phyloP scores from a whole-genome alignment of 192 early-diverging fungal species.

The Backusella tarrabulga region DNA sequence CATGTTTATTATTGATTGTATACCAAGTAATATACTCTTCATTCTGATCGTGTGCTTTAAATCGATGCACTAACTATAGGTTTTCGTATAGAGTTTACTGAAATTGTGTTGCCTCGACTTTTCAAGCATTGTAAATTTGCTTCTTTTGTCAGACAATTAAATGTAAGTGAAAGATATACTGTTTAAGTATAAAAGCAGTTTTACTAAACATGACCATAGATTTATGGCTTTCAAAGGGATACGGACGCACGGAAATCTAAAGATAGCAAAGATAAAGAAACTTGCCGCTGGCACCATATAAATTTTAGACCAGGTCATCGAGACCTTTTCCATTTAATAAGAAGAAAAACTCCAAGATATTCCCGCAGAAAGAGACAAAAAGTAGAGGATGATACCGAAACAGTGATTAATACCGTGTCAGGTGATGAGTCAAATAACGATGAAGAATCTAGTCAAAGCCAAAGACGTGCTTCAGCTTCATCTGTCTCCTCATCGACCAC shows the following conservation, averaged over 20 bases:
- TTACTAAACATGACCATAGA: slow-evolving; percentile 22
- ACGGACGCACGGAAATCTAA: slow-evolving; percentile 51
- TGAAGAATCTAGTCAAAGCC: slow-evolving; percentile 13
- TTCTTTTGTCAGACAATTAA: slow-evolving; percentile 48
- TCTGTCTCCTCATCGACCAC: slow-evolving; percentile 7
- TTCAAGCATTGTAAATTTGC: slow-evolving; percentile 54
- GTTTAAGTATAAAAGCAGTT: background rate
- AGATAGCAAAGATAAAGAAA: slow-evolving; percentile 40
- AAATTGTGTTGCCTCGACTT: slow-evolving; percentile 41
- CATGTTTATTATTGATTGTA: slow-evolving; percentile 44
- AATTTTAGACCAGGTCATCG: slow-evolving; percentile 41
- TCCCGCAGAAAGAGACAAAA: slow-evolving; percentile 31
- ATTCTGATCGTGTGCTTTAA: background rate
- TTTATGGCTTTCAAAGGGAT: slow-evolving; percentile 48
- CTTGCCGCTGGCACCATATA: slow-evolving; percentile 44
- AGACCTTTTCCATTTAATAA: slow-evolving; percentile 42
- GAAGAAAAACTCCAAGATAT: slow-evolving; percentile 38
- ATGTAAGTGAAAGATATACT: slow-evolving; percentile 27
- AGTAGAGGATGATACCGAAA: slow-evolving; percentile 21
- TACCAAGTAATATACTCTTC: slow-evolving; percentile 29
- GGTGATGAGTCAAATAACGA: slow-evolving; percentile 29
- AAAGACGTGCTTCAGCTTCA: slow-evolving; percentile 7
- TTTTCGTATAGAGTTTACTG: slow-evolving; percentile 39
- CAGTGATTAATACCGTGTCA: slow-evolving; percentile 10
- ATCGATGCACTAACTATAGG: background rate